Evolutionary conservation across 768 basidiomycete genomes (phyloP).

Genomic region (Galerina sulciceps): DNA sequence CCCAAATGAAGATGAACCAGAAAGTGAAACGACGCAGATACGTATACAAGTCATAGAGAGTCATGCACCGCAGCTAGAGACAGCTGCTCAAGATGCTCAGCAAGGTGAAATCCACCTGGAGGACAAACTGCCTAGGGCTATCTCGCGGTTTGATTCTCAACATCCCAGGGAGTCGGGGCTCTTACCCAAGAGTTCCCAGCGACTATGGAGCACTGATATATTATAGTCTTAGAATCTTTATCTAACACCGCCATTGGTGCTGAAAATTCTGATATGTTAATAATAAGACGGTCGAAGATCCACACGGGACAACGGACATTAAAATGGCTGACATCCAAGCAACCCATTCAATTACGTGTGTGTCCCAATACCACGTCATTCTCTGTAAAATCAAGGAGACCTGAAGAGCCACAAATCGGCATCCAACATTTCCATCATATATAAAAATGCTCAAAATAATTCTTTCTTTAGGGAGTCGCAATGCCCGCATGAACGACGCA

Average conservation of each 20-base stretch:
- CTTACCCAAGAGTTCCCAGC: no score
- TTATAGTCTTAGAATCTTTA: conserved; percentile 4
- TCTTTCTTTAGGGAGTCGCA: neutral
- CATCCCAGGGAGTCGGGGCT: neutral
- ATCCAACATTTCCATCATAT: neutral
- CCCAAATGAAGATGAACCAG: neutral
- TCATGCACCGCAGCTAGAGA: conserved; percentile 10
- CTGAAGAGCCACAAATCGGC: neutral
- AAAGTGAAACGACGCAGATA: neutral
- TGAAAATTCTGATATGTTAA: conserved; percentile 4
- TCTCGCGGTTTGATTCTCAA: neutral
- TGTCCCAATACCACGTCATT: no score
- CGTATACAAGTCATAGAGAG: conserved; percentile 1
- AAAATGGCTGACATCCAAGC: conserved; percentile 9
- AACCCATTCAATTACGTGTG: neutral
- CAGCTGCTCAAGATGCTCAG: conserved; percentile 7
- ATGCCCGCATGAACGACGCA: conserved; percentile 3
- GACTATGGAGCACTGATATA: no score
- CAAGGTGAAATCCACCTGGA: neutral
- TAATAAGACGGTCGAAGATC: conserved; percentile 5
- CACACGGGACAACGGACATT: conserved; percentile 3
- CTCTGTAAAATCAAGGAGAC: neutral
- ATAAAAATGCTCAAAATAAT: conserved; percentile 1
- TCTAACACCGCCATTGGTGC: neutral
- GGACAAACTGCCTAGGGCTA: neutral